Evolutionary conservation across 2,329 filamentous ascomycete species (phyloP).

Genomic region (Claviceps cyperi): DNA sequence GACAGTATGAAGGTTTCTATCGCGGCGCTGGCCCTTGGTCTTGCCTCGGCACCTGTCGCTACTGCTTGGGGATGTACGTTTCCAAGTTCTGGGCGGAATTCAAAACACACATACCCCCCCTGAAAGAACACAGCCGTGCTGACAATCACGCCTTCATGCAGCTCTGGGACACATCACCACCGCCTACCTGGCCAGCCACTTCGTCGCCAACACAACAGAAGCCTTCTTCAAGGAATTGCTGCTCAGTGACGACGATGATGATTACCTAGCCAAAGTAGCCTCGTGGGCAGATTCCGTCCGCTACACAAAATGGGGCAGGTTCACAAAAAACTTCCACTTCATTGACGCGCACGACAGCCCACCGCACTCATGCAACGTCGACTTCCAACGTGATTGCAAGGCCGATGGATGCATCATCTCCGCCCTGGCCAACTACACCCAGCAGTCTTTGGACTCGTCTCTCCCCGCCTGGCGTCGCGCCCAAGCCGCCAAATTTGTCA

Average conservation of each 20-base stretch:
- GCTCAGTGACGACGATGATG: constrained; percentile 34
- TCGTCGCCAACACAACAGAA: constrained; percentile 42
- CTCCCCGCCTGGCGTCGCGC: constrained; percentile 32
- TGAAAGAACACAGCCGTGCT: not conserved
- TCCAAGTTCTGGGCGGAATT: not conserved
- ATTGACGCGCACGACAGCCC: constrained; percentile 54
- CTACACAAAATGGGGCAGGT: constrained; percentile 48
- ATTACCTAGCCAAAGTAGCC: constrained; percentile 48
- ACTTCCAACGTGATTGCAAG: constrained; percentile 47
- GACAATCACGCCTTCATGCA: constrained; percentile 11
- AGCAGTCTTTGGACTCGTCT: constrained; percentile 31
- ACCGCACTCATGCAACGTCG: constrained; percentile 40
- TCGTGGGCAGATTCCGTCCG: constrained; percentile 54
- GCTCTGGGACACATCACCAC: constrained; percentile 52
- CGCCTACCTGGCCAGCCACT: constrained; percentile 46
- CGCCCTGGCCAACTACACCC: constrained; percentile 47
- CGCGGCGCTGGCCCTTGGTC: constrained; percentile 15
- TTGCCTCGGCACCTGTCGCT: constrained; percentile 20
- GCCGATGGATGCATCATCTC: constrained; percentile 46
- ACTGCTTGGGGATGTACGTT: constrained; percentile 29
- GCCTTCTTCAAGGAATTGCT: constrained; percentile 43
- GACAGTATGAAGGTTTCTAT: constrained; percentile 19
- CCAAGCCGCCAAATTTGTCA: constrained; percentile 50
- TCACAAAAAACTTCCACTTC: constrained; percentile 50
- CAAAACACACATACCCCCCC: not conserved